A percentile compares a stretch with the other conserved stretches of the same genome.
These are phyloP conservation scores for Aspergillus costaricaensis DNA, from an alignment of 2,329 filamentous ascomycete genomes.

Conservation along the genomic window DNA sequence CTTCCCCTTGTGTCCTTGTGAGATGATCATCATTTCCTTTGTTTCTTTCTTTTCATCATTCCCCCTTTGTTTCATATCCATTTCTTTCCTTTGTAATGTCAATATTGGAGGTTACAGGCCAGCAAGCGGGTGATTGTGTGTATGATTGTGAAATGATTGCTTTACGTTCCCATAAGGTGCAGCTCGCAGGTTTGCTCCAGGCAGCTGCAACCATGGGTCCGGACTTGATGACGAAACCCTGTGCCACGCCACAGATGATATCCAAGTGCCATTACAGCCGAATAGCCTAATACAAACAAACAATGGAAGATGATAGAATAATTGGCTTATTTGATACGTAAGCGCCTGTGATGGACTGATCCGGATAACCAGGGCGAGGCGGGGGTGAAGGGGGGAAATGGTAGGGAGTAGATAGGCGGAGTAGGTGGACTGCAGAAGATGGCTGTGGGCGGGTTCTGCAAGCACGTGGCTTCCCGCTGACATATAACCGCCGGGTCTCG, in stretches of 20 bases:
- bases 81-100: slow-evolving; percentile 20
- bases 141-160: slow-evolving; percentile 26
- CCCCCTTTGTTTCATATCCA: slow-evolving; percentile 24
- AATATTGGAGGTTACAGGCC: slow-evolving; percentile 31
- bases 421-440: too few species aligned
- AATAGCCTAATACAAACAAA: slow-evolving; percentile 8
- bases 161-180: slow-evolving; percentile 10
- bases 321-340: neutral
- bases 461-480: slow-evolving; percentile 7
- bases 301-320: neutral
- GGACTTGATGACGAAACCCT: slow-evolving; percentile 14
- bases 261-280: slow-evolving; percentile 1
- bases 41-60: slow-evolving; percentile 22
- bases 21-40: slow-evolving; percentile 25
- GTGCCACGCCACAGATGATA: slow-evolving; percentile 2
- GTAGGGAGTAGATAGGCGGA: neutral
- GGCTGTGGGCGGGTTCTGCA: neutral
- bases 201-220: neutral
- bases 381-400: neutral
- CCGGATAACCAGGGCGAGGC: neutral
- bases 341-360: neutral
- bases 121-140: slow-evolving; percentile 32
- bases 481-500: neutral
- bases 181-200: neutral
- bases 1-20: slow-evolving; percentile 7